These are phyloP conservation scores for Heterobasidion occidentale DNA, from an alignment of 1,284 basidiomycete species.

Conservation along the genomic window DNA sequence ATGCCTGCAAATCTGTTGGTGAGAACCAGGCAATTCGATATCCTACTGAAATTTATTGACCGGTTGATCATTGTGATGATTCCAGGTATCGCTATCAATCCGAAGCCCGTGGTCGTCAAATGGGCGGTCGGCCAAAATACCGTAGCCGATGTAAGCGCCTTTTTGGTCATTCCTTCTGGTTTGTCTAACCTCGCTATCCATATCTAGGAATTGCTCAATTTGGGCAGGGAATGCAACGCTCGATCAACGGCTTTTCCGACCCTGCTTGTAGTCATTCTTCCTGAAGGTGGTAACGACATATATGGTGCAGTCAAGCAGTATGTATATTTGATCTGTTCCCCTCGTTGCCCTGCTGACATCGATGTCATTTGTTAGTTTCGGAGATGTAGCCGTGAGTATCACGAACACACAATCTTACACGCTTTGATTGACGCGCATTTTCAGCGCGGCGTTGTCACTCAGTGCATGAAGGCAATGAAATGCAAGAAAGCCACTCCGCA, in stretches of 20 bases:
- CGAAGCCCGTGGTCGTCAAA: slow-evolving; percentile 32
- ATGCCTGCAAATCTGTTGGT: slow-evolving; percentile 49
- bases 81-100: slow-evolving; percentile 43
- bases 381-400: slow-evolving; percentile 42
- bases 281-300: slow-evolving; percentile 64
- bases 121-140: slow-evolving; percentile 49
- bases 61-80: not conserved
- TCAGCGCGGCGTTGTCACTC: slow-evolving; percentile 63
- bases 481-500: slow-evolving; percentile 58
- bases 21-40: slow-evolving; percentile 16
- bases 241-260: slow-evolving; percentile 36
- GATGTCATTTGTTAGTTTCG: slow-evolving; percentile 39
- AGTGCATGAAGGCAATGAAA: slow-evolving; percentile 61
- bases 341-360: not conserved
- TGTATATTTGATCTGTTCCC: slow-evolving; percentile 14
- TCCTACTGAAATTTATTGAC: too few relatives aligned
- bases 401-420: too few relatives aligned
- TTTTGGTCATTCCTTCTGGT: not conserved
- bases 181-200: not conserved
- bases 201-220: slow-evolving; percentile 36
- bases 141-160: slow-evolving; percentile 35
- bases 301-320: slow-evolving; percentile 73
- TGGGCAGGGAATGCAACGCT: slow-evolving; percentile 35
- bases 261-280: slow-evolving; percentile 62
- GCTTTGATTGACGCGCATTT: slow-evolving; percentile 17